Base-by-base conservation (phyloP, 1,284 basidiomycete species). In the Ceratobasidium sp. region DNA sequence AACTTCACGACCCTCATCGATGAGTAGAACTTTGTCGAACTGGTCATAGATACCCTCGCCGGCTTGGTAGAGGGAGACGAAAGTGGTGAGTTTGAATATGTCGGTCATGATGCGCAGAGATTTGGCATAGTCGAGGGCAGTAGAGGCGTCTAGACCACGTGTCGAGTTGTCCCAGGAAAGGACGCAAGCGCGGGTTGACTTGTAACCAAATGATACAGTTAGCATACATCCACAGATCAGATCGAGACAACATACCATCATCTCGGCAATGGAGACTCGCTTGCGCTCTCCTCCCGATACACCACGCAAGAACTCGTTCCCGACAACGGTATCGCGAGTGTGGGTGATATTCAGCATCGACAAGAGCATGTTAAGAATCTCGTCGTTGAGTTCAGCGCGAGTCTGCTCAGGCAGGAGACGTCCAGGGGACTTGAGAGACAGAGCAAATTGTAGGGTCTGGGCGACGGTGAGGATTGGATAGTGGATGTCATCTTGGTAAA, bases 261-360 rank as follows among this genome's bases (percentile, higher is more conserved):
- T 88, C 83, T 91, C 90, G 50, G 88, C 87, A 75, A 91, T 89
- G 10, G 88, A 89, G 40, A 91, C 90, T 78, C 90, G 88, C 84
- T 91, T 91, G 48, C 89, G 84, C 83, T 88, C 90, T 67, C 90
- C 90, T 78, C 90, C 90, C 42, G 86, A 88, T 1, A 91, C 88
- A 83, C 90, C 90, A 71, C 90, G 87, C 13, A 90, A 85, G 79
- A 88, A 87, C 44, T 88, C 87, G 80, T 88, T 87, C 4, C 88
- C 88, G 73, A 89, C 89, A 38, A 88, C 84, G 28, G 89, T 91
- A 81, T 89, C 86, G 79, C 86, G 84, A 17, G 89, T 91, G 84
- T 91, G 89, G 26, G 86, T 85, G 81, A 91, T 89, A 83, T 90
- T 90, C 81, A 91, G 85, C 86, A 90, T 89, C 79, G 87, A 87